These are phyloP conservation scores for Didymella sp. DNA, from an alignment of 2,329 filamentous ascomycete genomes.

Conservation along the genomic window DNA sequence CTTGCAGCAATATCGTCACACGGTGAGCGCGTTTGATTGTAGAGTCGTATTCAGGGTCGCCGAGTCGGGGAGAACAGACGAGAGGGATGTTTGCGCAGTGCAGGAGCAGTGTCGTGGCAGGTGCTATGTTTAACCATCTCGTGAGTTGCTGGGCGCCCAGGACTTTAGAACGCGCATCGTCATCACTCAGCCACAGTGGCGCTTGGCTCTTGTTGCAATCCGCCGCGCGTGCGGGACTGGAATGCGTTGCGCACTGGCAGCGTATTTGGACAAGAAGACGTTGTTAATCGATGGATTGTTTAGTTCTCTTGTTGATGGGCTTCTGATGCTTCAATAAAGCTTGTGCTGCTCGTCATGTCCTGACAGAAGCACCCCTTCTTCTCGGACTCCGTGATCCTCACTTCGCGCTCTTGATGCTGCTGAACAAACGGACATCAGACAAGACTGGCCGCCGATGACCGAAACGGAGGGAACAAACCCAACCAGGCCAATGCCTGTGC, in stretches of 20 bases:
- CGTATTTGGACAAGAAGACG: not conserved
- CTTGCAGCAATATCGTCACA: slow-evolving; percentile 7
- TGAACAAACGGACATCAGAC: slow-evolving; percentile 1
- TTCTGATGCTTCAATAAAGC: slow-evolving; percentile 20
- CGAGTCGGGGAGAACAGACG: not conserved
- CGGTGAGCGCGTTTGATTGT: slow-evolving; percentile 19
- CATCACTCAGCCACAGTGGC: slow-evolving; percentile 33
- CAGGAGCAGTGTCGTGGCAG: slow-evolving; percentile 6
- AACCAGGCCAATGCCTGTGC: not conserved
- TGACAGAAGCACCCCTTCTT: slow-evolving; percentile 14
- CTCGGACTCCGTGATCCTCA: slow-evolving; percentile 8
- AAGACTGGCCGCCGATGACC: not conserved
- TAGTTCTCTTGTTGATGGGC: not conserved
- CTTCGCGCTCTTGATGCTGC: not conserved
- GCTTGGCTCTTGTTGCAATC: slow-evolving; percentile 26
- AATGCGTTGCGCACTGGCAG: not conserved
- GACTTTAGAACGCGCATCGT: slow-evolving; percentile 22
- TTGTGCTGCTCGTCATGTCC: slow-evolving; percentile 31
- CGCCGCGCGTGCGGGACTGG: not conserved
- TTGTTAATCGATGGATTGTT: not conserved
- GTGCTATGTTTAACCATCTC: slow-evolving; percentile 10
- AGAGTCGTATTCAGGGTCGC: slow-evolving; percentile 13
- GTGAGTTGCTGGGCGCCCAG: slow-evolving; percentile 27
- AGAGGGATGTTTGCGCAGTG: slow-evolving; percentile 2
- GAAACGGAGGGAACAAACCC: not conserved